Percentiles rank a stretch among this genome's conserved stretches.
These are phyloP conservation scores for Rhizomucor miehei DNA, from an alignment of 371 early-diverging fungal genomes.

Conservation along the genomic window DNA sequence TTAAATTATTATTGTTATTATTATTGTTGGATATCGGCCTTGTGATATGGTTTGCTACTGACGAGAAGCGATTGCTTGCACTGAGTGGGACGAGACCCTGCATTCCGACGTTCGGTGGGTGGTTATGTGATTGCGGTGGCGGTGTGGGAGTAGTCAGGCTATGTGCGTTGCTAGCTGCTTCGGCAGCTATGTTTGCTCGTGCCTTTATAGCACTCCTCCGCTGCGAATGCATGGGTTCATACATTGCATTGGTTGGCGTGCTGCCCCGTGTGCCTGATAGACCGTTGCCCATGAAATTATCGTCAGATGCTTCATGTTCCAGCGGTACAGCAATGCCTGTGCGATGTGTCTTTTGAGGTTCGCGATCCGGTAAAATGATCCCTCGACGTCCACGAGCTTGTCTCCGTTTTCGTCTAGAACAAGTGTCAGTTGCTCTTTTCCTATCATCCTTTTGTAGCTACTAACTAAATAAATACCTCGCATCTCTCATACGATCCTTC, in stretches of 20 bases:
- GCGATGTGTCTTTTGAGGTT: conserved; percentile 45
- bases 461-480: conserved; percentile 21
- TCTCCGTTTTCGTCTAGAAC: conserved; percentile 71
- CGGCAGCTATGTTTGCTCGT: conserved; percentile 47
- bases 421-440: background rate
- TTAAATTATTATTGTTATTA: background rate
- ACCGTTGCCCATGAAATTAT: conserved; percentile 29
- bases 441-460: background rate
- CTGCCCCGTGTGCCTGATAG: conserved; percentile 10
- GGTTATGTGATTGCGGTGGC: conserved; percentile 5
- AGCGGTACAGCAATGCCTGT: conserved; percentile 38
- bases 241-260: conserved; percentile 10
- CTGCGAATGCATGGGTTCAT: conserved; percentile 31
- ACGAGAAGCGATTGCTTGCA: conserved; percentile 14
- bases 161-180: conserved; percentile 34
- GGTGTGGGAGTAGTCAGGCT: conserved; percentile 5
- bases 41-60: conserved; percentile 8
- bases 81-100: conserved; percentile 9
- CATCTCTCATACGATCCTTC: conserved; percentile 73
- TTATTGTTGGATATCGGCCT: too few relatives aligned
- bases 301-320: conserved; percentile 42
- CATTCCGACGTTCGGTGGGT: conserved; percentile 12
- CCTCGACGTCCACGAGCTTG: conserved; percentile 76
- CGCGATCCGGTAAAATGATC: conserved; percentile 69
- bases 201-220: conserved; percentile 42